phyloP scores from a whole-genome alignment of 1,139 yeast species.

The Nakaseomyces kungkrabaensis region DNA sequence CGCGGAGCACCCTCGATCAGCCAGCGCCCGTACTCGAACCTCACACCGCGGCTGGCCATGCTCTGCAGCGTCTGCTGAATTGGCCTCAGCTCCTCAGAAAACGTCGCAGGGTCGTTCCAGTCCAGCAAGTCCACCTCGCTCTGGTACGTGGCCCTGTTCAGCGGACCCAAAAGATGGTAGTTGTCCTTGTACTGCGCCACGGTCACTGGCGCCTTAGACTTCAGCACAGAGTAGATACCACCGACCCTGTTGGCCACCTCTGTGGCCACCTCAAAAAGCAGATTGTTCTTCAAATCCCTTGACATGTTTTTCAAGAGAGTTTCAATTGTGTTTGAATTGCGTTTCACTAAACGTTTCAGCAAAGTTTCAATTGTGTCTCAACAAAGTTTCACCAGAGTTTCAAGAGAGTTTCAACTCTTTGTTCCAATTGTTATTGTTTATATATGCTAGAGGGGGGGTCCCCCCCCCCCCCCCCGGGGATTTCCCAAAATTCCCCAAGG shows the following conservation, averaged over 20 bases:
- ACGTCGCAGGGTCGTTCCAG: constrained; percentile 52
- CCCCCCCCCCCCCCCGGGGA: too few species aligned
- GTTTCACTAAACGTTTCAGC: background rate
- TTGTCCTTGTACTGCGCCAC: constrained; percentile 87
- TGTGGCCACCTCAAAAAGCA: constrained; percentile 89
- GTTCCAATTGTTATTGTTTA: too few species aligned
- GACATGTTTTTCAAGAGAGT: constrained; percentile 36
- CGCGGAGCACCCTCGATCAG: constrained; percentile 95
- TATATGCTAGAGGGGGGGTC: too few species aligned
- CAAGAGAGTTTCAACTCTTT: too few species aligned
- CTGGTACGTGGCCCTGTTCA: constrained; percentile 70
- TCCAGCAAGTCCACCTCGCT: constrained; percentile 86
- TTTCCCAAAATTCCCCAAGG: too few species aligned
- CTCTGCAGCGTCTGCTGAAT: constrained; percentile 37
- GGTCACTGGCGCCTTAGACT: constrained; percentile 94
- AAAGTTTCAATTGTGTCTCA: too few species aligned
- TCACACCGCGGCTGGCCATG: constrained; percentile 69
- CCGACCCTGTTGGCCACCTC: constrained; percentile 98
- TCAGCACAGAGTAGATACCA: constrained; percentile 92
- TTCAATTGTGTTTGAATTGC: background rate
- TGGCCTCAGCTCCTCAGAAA: constrained; percentile 25
- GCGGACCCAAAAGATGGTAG: constrained; percentile 80
- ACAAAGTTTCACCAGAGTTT: too few species aligned
- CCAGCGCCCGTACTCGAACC: constrained; percentile 90
- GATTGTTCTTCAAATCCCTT: constrained; percentile 71